Evolutionary conservation across 768 basidiomycete genomes (phyloP), one percentile per base, ranked within the genome.

Genomic region (Mycena latifolia): DNA sequence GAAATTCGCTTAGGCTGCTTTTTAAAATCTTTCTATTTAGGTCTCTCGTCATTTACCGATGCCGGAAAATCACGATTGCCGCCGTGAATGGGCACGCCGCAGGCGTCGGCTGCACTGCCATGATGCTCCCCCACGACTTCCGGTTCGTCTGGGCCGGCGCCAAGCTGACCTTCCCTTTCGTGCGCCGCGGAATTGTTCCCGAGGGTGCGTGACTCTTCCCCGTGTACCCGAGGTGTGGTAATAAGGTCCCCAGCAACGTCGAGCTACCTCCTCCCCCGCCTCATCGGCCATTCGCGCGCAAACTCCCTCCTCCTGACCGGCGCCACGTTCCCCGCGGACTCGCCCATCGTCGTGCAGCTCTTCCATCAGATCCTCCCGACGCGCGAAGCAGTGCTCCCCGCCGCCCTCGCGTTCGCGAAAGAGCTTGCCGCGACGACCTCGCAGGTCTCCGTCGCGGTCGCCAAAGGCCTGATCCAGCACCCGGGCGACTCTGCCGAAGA

Each of bases 131-230:
- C 1, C 85, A 82, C 66, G 85, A 86, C 68, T 81, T 86, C 43
- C 84, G 85, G 20, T 84, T 87, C 66, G 81, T 77, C 1, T 86
- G 85, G 85, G 74, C 75, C n/a, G 82, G 82, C 24, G 85, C 86
- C 0, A 85, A 84, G 57, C 74, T 85, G 11, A 75, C 80, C 4
- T 80, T 85, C 55, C 85, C 85, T 1, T 87, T 87, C 69, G 79
- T 86, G 11, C 80, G 84, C 0, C 80, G 84, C 6, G 85, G 85
- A 9, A 84, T 86, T 37, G 76, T 78, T 7, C 76, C 84, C 4
- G 86, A 88, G 80, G 84, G 85, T 81, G 65, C 53, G 73, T 67
- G 35, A 52, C 28, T 53, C 18, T 31, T 33, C 59, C 37, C 11
- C 33, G 43, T 27, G 43, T 25, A 47, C 24, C 7, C 20, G 15